Conservation (phyloP, 805 yeast species). For the Clavispora fructus region DNA sequence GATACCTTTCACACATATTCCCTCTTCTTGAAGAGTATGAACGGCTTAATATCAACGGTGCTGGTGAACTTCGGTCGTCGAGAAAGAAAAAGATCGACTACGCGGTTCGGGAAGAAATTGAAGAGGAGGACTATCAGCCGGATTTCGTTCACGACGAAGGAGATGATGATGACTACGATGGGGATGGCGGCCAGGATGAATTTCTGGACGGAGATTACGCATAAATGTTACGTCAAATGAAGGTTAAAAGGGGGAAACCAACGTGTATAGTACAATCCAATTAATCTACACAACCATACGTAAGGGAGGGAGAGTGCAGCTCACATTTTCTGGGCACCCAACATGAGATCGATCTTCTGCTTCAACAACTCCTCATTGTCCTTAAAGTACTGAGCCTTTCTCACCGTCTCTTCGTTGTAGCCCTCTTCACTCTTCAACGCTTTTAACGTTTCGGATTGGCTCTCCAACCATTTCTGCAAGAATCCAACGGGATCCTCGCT, state of each 20-base stretch:
- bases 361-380: conserved; percentile 62
- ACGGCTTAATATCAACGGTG: conserved; percentile 3
- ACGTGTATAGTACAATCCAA: neutral
- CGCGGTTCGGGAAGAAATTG: conserved; percentile 1
- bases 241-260: neutral
- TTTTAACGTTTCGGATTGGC: conserved; percentile 80
- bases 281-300: neutral
- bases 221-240: neutral
- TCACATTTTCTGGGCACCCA: conserved; percentile 41
- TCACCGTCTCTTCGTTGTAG: conserved; percentile 79
- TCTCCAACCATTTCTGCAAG: conserved; percentile 66
- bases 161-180: conserved; percentile 10
- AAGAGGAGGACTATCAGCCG: conserved; percentile 6
- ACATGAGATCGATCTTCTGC: conserved; percentile 72
- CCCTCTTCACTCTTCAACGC: conserved; percentile 87
- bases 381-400: conserved; percentile 74
- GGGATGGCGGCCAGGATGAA: conserved; percentile 9
- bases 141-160: conserved; percentile 1
- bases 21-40: conserved; percentile 21
- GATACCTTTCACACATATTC: conserved; percentile 23
- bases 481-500: conserved; percentile 74
- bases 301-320: neutral
- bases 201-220: conserved; percentile 3
- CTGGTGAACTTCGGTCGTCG: conserved; percentile 6
- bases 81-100: conserved; percentile 13